Evolutionary conservation across 805 yeast species (phyloP).

Genomic region (Naumovozyma dairenensis): DNA sequence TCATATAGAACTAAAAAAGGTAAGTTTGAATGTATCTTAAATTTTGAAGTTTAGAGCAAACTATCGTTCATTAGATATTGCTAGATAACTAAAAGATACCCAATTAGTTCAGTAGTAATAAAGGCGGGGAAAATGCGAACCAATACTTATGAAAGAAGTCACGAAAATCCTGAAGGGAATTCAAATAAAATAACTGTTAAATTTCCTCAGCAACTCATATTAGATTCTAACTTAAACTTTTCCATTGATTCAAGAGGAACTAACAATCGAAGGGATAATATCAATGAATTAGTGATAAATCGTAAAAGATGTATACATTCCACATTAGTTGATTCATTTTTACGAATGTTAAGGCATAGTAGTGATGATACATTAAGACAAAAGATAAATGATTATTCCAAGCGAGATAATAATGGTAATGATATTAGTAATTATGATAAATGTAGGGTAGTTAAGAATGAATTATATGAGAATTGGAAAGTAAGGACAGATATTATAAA

Average conservation of each 20-base stretch:
- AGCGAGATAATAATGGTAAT: conserved; percentile 4
- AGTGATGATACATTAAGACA: conserved; percentile 40
- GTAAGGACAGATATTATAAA: conserved; percentile 32
- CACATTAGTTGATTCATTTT: conserved; percentile 23
- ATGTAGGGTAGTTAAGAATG: conserved; percentile 31
- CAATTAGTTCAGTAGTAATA: no score
- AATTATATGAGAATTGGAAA: conserved; percentile 41
- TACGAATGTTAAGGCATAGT: conserved; percentile 23
- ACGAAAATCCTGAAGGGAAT: background rate
- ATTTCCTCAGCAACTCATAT: conserved; percentile 5
- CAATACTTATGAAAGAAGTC: background rate
- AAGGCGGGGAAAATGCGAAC: no score
- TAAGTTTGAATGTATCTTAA: no score
- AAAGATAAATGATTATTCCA: conserved; percentile 33
- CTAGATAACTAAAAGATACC: no score
- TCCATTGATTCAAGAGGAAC: conserved; percentile 6
- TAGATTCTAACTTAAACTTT: conserved; percentile 15
- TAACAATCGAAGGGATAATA: conserved; percentile 3
- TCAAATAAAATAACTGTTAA: conserved; percentile 2
- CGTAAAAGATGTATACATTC: conserved; percentile 25
- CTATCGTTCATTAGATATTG: no score
- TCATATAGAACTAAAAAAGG: no score
- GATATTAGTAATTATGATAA: conserved; percentile 11
- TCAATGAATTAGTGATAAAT: conserved; percentile 15
- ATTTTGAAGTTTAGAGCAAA: no score